A percentile compares a stretch with the other conserved stretches of the same genome.
phyloP scores from a whole-genome alignment of 2,329 filamentous ascomycete species.

The Phialophora macrospora region DNA sequence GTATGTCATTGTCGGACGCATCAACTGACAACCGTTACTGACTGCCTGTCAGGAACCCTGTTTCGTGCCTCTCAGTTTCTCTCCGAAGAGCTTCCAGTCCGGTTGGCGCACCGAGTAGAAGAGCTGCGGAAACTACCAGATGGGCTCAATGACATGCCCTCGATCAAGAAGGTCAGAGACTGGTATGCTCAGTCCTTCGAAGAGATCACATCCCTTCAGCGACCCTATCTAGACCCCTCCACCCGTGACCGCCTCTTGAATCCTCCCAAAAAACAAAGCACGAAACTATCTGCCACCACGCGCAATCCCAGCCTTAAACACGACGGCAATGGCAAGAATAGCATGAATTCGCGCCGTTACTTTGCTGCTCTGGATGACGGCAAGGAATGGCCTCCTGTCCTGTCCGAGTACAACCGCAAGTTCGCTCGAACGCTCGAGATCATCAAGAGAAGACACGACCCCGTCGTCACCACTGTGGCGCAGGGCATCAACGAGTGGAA shows the following conservation, averaged over 20 bases:
- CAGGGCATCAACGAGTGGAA: slow-evolving; percentile 99
- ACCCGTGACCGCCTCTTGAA: slow-evolving; percentile 76
- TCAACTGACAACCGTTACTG: neutral
- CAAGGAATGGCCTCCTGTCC: slow-evolving; percentile 88
- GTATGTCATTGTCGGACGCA: slow-evolving; percentile 54
- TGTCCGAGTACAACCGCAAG: slow-evolving; percentile 89
- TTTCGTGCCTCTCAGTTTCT: slow-evolving; percentile 98
- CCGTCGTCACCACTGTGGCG: slow-evolving; percentile 96
- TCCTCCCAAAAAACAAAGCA: slow-evolving; percentile 56
- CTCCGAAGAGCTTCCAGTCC: slow-evolving; percentile 95
- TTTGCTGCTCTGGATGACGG: slow-evolving; percentile 90
- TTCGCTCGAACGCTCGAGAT: slow-evolving; percentile 88
- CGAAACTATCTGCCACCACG: slow-evolving; percentile 79
- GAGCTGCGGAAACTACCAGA: slow-evolving; percentile 91
- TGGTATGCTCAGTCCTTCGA: slow-evolving; percentile 99
- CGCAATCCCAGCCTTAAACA: slow-evolving; percentile 86
- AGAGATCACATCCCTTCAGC: slow-evolving; percentile 89
- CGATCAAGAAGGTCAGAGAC: slow-evolving; percentile 90
- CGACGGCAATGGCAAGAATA: slow-evolving; percentile 61
- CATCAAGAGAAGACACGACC: slow-evolving; percentile 95
- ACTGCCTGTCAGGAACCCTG: slow-evolving; percentile 71
- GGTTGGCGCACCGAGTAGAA: slow-evolving; percentile 92
- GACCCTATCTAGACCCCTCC: slow-evolving; percentile 75
- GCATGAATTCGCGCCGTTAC: slow-evolving; percentile 70
- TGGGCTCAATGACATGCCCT: slow-evolving; percentile 97